Base-by-base conservation (phyloP, 306 rosid species). In the Castanea sativa region DNA sequence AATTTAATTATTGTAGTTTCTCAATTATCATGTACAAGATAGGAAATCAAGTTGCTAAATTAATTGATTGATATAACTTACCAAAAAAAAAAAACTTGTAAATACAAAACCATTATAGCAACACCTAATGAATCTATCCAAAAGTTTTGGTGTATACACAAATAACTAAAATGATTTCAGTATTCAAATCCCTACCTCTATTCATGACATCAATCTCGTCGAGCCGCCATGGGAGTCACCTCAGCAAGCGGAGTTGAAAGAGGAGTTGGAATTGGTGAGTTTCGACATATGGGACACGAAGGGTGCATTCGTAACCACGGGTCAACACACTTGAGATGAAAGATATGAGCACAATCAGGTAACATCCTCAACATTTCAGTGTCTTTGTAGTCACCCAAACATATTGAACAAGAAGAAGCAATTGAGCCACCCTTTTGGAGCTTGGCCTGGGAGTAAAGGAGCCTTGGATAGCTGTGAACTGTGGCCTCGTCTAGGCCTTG, bases 321-420 rank as follows among this genome's bases (percentile, higher is more conserved):
- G 25, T 78, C 88, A n/a, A 88, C 60, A 21, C 92, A 88, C 5
- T 79, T 84, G 68, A 13, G 81, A 58, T 86, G 90, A 73, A 84
- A 88, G 12, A 77, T 60, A 38, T 88, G 90, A 19, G 78, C 80
- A 57, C 92, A 88, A 49, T 86, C 85, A 13, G 90, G 86, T 15
- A 86, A 80, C 19, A 79, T 32, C 38, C 88, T n/a, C 64, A 88
- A 20, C 79, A 76, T 49, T 14, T 88, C 88, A 6, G 30, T 61
- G 65, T 82, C 85, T 63, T 55, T 73, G 38, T 81, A 88, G 71
- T 90, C 92, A 32, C 60, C 80, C 79, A 90, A 87, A 55, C 92
- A 90, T 38, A 90, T 83, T 4, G 90, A 82, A 79, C 94, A 90
- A 57, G 55, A 38, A 0, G 82, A 14, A 35, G 82, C 18, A n/a